These are phyloP conservation scores for Priceomyces castillae DNA, from an alignment of 805 yeast genomes.

Conservation along the genomic window DNA sequence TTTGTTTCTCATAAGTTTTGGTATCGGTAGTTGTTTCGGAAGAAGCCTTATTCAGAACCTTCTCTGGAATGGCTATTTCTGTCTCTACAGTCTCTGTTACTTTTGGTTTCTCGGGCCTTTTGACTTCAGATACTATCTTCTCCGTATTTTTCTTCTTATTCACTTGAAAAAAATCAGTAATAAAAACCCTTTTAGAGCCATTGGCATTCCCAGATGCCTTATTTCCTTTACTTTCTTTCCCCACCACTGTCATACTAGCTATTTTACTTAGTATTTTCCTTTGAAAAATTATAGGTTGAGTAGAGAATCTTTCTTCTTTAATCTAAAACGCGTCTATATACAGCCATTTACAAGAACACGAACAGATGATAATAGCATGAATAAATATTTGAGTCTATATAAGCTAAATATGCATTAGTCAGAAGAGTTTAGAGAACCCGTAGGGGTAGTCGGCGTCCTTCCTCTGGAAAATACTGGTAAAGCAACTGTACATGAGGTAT, in stretches of 20 bases:
- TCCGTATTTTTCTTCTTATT: constrained; percentile 2
- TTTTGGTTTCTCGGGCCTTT: neutral
- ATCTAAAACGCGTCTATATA: no score
- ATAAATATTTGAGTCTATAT: neutral
- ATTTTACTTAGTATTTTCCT: no score
- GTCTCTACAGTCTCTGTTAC: neutral
- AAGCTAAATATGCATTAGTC: neutral
- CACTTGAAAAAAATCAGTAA: constrained; percentile 19
- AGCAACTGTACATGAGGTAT: constrained; percentile 41
- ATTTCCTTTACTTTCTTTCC: neutral
- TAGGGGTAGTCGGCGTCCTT: constrained; percentile 54
- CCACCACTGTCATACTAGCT: no score
- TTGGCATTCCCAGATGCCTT: neutral
- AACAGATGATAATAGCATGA: neutral
- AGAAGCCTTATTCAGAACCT: neutral
- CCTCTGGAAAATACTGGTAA: constrained; percentile 42
- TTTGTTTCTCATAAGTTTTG: neutral
- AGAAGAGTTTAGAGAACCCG: constrained; percentile 29
- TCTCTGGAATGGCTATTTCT: neutral
- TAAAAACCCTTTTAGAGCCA: constrained; percentile 10
- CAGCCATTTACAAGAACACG: neutral
- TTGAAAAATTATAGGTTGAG: no score
- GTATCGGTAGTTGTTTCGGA: neutral
- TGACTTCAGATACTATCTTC: neutral
- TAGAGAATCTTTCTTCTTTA: no score